These are phyloP conservation scores for Pisolithus microcarpus DNA, from an alignment of 768 basidiomycete species.

Conservation along the genomic window DNA sequence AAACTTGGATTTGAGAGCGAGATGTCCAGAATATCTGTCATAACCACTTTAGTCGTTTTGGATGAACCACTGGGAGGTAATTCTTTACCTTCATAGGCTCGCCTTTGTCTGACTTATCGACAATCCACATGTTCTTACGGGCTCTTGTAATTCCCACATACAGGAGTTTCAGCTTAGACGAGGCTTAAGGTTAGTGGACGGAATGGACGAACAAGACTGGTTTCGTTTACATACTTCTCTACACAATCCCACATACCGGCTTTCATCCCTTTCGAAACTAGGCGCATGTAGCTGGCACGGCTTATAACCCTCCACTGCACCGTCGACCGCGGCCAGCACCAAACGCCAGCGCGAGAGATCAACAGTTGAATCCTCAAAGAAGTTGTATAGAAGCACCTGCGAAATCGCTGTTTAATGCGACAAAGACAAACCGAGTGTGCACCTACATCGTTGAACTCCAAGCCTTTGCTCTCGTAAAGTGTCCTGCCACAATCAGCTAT, in stretches of 20 bases:
- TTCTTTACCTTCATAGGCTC: slow-evolving; percentile 49
- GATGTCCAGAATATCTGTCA: slow-evolving; percentile 46
- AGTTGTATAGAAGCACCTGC: slow-evolving; percentile 68
- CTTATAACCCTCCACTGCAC: slow-evolving; percentile 9
- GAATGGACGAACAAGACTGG: background rate
- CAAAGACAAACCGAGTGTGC: background rate
- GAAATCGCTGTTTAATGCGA: background rate
- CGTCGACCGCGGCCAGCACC: slow-evolving; percentile 37
- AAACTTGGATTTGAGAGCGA: slow-evolving; percentile 39
- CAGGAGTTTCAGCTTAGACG: slow-evolving; percentile 49
- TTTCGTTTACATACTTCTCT: slow-evolving; percentile 39
- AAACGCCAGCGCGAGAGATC: slow-evolving; percentile 53
- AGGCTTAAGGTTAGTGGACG: background rate
- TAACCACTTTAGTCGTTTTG: slow-evolving; percentile 24
- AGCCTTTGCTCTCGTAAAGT: slow-evolving; percentile 27
- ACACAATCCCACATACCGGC: slow-evolving; percentile 49
- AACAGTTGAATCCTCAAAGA: slow-evolving; percentile 58
- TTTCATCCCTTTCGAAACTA: slow-evolving; percentile 36
- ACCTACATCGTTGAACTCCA: slow-evolving; percentile 19
- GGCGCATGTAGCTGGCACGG: slow-evolving; percentile 29
- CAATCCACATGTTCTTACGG: slow-evolving; percentile 63
- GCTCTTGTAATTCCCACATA: slow-evolving; percentile 71
- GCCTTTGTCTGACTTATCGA: slow-evolving; percentile 50
- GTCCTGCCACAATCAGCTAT: slow-evolving; percentile 14
- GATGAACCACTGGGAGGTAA: slow-evolving; percentile 8